Evolutionary conservation across 2,329 filamentous ascomycete species (phyloP), one percentile per base, ranked within the genome.

Genomic region (Colletotrichum orbiculare): DNA sequence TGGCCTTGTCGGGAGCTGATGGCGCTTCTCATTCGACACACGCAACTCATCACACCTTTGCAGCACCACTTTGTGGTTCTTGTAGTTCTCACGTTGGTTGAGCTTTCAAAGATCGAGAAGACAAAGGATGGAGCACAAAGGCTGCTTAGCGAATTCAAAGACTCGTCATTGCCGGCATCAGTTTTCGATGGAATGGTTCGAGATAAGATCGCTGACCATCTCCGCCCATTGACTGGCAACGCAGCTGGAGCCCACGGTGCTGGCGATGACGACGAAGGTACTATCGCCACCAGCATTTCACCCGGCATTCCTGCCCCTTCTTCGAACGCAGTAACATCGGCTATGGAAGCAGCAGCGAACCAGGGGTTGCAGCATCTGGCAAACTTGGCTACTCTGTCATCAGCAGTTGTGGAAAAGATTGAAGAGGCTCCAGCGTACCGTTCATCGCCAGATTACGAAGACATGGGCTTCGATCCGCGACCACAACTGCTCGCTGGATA

Each of bases 61-160:
- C 88, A 87, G 60, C 88, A 92, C 71, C 89, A 93, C 72, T 90
- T 90, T 68, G 84, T 84, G 58, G 83, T 83, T 11, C 79, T 92
- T 9, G 82, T 84, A 2, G 80, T 85, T 10, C 79, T 91, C 71
- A 84, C 85, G n/a, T 78, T 93, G 4, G 76, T 87, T 52, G 86
- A 89, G 68, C 79, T 92, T 39, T 77, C 78, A 38, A 86, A 84
- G 69, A 76, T 84, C 8, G 83, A 87, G 8, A 80, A 78, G 66
- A 87, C 84, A 3, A 83, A 82, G 48, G 84, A 87, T 6, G 87
- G 89, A 68, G 88, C 88, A 1, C 79, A 79, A 12, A 78, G 79
- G 61, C 79, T 87, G 8, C 79, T 90, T 33, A 83, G 81, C 66
- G 82, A 86, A 33, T 79, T 92, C 37, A 73, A 85, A 6, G 85